phyloP scores from a whole-genome alignment of 441 rosid species.

The Mallotus japonicus region DNA sequence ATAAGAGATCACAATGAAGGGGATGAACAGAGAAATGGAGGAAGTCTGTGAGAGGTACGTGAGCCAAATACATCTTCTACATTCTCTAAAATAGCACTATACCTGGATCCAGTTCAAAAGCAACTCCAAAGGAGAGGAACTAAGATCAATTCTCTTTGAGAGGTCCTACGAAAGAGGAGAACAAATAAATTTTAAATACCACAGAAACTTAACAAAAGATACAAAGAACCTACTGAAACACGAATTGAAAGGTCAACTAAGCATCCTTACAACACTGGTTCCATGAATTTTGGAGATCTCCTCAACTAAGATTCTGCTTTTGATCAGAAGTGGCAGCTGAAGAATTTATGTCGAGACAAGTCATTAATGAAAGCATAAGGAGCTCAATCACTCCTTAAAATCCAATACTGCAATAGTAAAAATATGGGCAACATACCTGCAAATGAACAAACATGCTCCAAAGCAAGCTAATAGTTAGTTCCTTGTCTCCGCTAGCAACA shows the following conservation, averaged over 20 bases:
- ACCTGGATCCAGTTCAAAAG: conserved; percentile 91
- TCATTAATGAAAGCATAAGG: conserved; percentile 15
- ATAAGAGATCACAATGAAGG: conserved; percentile 1
- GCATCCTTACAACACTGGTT: conserved; percentile 46
- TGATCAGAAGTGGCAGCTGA: conserved; percentile 83
- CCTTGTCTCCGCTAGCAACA: conserved; percentile 75
- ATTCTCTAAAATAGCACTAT: conserved; percentile 7
- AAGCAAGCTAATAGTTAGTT: conserved; percentile 72
- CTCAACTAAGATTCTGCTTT: conserved; percentile 44
- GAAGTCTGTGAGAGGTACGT: neutral
- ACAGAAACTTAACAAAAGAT: neutral
- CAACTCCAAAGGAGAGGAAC: conserved; percentile 52
- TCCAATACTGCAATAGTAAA: neutral
- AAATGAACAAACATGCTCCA: conserved; percentile 89
- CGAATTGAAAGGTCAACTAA: conserved; percentile 12
- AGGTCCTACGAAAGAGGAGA: conserved; percentile 38
- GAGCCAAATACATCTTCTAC: neutral
- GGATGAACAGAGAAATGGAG: neutral
- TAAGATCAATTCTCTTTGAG: conserved; percentile 22
- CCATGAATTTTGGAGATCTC: conserved; percentile 61
- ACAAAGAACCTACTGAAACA: neutral
- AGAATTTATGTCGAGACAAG: conserved; percentile 23
- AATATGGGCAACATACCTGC: conserved; percentile 52
- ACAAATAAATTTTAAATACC: conserved; percentile 1
- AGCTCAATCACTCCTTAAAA: conserved; percentile 2